These are phyloP conservation scores for Silene coronaria DNA, from an alignment of 179 eudicot species.

Conservation along the genomic window DNA sequence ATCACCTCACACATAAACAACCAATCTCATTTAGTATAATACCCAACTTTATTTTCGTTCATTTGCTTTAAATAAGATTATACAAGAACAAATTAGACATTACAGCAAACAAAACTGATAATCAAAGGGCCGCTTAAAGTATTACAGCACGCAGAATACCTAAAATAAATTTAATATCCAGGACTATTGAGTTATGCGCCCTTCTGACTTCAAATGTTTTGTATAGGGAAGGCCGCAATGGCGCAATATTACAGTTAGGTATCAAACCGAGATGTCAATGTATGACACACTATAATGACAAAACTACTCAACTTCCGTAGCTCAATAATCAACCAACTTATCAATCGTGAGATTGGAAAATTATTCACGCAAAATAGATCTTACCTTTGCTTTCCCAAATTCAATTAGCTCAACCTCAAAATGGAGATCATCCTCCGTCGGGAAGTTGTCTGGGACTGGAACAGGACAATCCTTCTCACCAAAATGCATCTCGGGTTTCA, in stretches of 20 bases:
- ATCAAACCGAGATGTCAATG: neutral
- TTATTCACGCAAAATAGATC: slow-evolving; percentile 16
- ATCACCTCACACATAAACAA: neutral
- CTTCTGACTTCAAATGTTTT: neutral
- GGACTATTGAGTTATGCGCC: neutral
- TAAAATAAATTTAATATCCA: neutral
- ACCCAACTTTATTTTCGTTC: neutral
- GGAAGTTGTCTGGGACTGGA: slow-evolving; percentile 66
- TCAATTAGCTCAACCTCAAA: slow-evolving; percentile 94
- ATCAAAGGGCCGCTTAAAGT: neutral
- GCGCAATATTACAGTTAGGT: neutral
- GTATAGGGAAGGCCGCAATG: neutral
- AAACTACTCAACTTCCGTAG: neutral
- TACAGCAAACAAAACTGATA: neutral
- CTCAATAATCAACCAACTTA: neutral
- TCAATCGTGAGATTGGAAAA: neutral
- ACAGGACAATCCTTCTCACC: slow-evolving; percentile 92
- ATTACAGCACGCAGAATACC: neutral
- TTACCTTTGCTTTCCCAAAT: slow-evolving; percentile 87
- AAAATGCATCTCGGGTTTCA: slow-evolving; percentile 91
- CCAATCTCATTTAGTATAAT: slow-evolving; percentile 2
- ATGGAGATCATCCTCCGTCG: slow-evolving; percentile 83
- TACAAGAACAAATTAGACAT: no score
- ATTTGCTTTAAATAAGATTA: no score
- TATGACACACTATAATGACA: neutral